A percentile compares a stretch with the other conserved stretches of the same genome.
Conservation (phyloP, 2,329 filamentous ascomycete genomes). For the Zymoseptoria tritici region DNA sequence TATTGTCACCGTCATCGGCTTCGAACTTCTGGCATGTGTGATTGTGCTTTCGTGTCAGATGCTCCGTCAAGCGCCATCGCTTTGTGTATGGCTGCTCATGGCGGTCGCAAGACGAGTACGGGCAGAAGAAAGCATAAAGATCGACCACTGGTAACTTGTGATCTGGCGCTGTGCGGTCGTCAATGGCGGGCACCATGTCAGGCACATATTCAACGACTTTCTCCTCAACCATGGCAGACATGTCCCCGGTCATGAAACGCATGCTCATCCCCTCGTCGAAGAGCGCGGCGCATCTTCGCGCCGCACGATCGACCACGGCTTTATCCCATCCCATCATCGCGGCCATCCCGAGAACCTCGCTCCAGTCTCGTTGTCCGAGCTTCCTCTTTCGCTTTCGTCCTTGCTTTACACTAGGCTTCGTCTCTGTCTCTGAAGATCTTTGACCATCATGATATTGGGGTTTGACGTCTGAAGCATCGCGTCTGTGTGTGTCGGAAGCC, state of each 20-base stretch:
- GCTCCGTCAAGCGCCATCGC: conserved; percentile 27
- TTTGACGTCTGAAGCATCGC: conserved; percentile 1
- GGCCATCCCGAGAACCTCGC: conserved; percentile 72
- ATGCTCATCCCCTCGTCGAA: conserved; percentile 62
- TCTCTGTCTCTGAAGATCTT: neutral
- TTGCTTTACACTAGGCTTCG: neutral
- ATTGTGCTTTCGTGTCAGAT: conserved; percentile 26
- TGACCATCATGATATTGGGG: neutral
- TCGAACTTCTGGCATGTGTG: conserved; percentile 10
- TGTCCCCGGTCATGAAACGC: conserved; percentile 18
- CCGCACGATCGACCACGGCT: conserved; percentile 58
- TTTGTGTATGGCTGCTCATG: conserved; percentile 20
- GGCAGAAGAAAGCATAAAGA: conserved; percentile 16
- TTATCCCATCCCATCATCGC: conserved; percentile 63
- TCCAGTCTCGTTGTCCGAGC: conserved; percentile 65
- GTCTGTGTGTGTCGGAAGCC: conserved; percentile 1
- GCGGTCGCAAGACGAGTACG: conserved; percentile 21
- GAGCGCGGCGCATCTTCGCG: conserved; percentile 65
- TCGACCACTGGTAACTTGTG: neutral
- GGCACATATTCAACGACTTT: conserved; percentile 32
- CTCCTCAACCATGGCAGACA: conserved; percentile 3
- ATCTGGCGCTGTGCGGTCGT: neutral
- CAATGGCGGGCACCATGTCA: conserved; percentile 25
- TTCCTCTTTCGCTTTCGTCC: neutral
- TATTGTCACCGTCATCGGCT: conserved; percentile 1